A percentile compares a stretch with the other conserved stretches of the same genome.
phyloP scores from a whole-genome alignment of 129 eudicot genomes.

The Solidago caesia region DNA sequence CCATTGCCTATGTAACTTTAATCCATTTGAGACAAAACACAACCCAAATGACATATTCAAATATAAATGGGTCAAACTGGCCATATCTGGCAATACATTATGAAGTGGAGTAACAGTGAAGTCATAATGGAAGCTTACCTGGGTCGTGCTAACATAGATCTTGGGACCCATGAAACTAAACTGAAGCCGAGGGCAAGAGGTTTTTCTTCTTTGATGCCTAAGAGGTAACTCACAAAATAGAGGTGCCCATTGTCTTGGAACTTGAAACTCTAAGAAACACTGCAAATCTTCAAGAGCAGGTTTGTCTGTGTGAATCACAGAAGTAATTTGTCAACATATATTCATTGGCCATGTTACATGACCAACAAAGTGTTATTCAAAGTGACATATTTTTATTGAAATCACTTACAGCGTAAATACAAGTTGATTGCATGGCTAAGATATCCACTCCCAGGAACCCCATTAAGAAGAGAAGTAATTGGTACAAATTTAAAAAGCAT shows the following conservation, averaged over 20 bases:
- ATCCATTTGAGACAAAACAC: too few species aligned
- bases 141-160: conserved; percentile 63
- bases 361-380: conserved; percentile 2
- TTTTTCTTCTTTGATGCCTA: conserved; percentile 66
- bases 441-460: conserved; percentile 90
- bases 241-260: conserved; percentile 88
- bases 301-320: conserved; percentile 46
- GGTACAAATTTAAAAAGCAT: conserved; percentile 79
- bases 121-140: conserved; percentile 39
- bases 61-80: too few species aligned
- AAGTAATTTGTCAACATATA: not conserved
- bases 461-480: conserved; percentile 77
- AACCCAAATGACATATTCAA: too few species aligned
- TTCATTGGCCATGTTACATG: conserved; percentile 3
- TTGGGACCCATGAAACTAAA: conserved; percentile 69
- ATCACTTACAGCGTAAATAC: conserved; percentile 76
- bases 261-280: conserved; percentile 88
- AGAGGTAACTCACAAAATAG: conserved; percentile 77
- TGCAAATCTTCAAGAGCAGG: conserved; percentile 72
- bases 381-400: not conserved
- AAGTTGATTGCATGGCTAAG: conserved; percentile 90
- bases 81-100: not conserved
- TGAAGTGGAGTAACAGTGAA: not conserved
- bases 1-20: too few species aligned
- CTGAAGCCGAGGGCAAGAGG: conserved; percentile 58